These are phyloP conservation scores for Brassica cretica DNA, from an alignment of 345 rosid species.

Conservation along the genomic window DNA sequence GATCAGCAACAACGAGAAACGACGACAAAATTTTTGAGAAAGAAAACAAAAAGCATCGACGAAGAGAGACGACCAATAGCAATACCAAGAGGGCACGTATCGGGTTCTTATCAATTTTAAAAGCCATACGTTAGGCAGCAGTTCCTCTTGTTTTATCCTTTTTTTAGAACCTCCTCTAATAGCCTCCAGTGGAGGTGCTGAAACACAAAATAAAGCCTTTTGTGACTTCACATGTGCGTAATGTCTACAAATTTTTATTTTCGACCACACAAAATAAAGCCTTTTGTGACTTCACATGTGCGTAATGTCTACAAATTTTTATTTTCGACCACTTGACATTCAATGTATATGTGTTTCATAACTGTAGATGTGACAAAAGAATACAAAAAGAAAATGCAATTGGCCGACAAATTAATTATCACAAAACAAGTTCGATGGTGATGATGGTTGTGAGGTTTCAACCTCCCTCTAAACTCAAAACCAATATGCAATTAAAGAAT, in stretches of 20 bases:
- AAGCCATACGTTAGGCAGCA: too few species aligned
- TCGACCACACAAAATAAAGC: background rate
- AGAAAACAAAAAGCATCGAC: too few species aligned
- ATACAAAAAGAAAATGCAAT: background rate
- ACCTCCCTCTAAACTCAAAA: background rate
- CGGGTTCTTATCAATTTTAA: too few species aligned
- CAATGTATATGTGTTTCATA: background rate
- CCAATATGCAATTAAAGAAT: background rate
- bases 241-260: background rate
- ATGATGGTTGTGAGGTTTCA: background rate
- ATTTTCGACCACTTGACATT: background rate
- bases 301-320: background rate
- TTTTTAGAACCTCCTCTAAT: too few species aligned
- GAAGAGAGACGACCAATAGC: too few species aligned
- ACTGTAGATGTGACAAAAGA: background rate
- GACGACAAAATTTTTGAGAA: too few species aligned
- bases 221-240: background rate
- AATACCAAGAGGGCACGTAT: too few species aligned
- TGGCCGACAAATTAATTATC: background rate
- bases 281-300: background rate
- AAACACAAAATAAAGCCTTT: background rate
- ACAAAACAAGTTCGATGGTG: background rate
- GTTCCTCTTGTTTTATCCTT: too few species aligned
- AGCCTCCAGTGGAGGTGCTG: background rate
- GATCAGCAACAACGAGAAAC: too few species aligned